Conservation (phyloP, 768 basidiomycete species). For the Neoboletus magnificus region DNA sequence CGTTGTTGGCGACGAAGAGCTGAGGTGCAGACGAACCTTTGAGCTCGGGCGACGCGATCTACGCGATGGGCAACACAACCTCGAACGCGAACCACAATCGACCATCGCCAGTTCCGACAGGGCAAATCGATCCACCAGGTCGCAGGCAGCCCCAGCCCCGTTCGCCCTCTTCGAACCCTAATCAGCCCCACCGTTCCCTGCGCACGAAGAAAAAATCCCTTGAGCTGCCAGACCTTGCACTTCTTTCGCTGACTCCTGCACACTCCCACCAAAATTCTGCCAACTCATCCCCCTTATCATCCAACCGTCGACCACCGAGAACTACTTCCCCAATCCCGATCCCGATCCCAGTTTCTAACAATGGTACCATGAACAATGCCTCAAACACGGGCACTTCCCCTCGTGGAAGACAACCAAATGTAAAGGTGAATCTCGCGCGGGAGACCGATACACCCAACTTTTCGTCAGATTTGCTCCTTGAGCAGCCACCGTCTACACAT, state of each 20-base stretch:
- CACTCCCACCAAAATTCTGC: constrained; percentile 35
- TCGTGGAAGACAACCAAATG: constrained; percentile 32
- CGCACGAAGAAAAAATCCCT: constrained; percentile 69
- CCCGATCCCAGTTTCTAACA: constrained; percentile 38
- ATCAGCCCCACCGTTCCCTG: constrained; percentile 56
- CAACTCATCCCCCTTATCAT: constrained; percentile 41
- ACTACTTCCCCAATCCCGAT: constrained; percentile 50
- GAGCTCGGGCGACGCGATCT: constrained; percentile 19
- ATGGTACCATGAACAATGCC: constrained; percentile 35
- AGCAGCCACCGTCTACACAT: constrained; percentile 43
- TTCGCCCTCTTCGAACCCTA: constrained; percentile 41
- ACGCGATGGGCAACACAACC: constrained; percentile 34
- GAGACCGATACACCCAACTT: constrained; percentile 31
- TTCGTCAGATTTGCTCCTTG: constrained; percentile 39
- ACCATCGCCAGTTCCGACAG: constrained; percentile 22
- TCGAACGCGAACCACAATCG: constrained; percentile 30
- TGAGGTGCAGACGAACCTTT: constrained; percentile 8
- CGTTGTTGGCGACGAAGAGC: constrained; percentile 19
- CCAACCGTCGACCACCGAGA: constrained; percentile 38
- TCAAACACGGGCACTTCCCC: constrained; percentile 36
- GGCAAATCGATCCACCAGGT: constrained; percentile 25
- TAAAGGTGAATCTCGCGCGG: constrained; percentile 25
- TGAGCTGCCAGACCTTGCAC: constrained; percentile 70
- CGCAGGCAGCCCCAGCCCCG: constrained; percentile 21
- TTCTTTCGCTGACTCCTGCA: constrained; percentile 45